These are phyloP conservation scores for Acer saccharum DNA, from an alignment of 345 rosid genomes.

Conservation along the genomic window DNA sequence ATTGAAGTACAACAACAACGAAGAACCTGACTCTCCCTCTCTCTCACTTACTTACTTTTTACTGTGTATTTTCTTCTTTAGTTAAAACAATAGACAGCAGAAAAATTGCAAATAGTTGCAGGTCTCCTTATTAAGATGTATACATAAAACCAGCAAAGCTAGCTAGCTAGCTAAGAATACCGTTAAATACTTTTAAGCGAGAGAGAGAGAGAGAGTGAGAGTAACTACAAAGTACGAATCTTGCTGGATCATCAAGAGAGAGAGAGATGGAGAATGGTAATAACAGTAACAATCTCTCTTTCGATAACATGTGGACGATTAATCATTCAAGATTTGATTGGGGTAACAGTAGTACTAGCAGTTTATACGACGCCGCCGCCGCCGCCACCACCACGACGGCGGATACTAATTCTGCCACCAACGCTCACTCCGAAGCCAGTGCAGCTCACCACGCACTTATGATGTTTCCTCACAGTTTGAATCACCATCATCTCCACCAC, in stretches of 20 bases:
- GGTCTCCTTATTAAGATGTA: background rate
- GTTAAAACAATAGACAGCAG: background rate
- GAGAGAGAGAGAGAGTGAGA: background rate
- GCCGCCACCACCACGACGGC: background rate
- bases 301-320: slow-evolving; percentile 31
- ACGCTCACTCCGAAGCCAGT: slow-evolving; percentile 14
- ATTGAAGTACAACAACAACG: background rate
- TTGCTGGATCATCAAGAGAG: background rate
- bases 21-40: slow-evolving; percentile 1
- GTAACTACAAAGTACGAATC: background rate
- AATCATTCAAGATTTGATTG: slow-evolving; percentile 32
- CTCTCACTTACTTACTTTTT: background rate
- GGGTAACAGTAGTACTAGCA: slow-evolving; percentile 4
- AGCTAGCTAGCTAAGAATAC: slow-evolving; percentile 7
- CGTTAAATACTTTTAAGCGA: background rate
- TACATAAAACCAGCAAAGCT: slow-evolving; percentile 19
- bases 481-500: slow-evolving; percentile 9
- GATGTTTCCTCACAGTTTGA: slow-evolving; percentile 21
- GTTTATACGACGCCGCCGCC: background rate
- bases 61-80: slow-evolving; percentile 13
- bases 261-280: slow-evolving; percentile 39
- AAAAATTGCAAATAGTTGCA: background rate
- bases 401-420: background rate
- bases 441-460: slow-evolving; percentile 12
- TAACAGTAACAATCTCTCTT: slow-evolving; percentile 6